phyloP scores from a whole-genome alignment of 2,329 filamentous ascomycete genomes.

The Aspergillus sclerotialis region DNA sequence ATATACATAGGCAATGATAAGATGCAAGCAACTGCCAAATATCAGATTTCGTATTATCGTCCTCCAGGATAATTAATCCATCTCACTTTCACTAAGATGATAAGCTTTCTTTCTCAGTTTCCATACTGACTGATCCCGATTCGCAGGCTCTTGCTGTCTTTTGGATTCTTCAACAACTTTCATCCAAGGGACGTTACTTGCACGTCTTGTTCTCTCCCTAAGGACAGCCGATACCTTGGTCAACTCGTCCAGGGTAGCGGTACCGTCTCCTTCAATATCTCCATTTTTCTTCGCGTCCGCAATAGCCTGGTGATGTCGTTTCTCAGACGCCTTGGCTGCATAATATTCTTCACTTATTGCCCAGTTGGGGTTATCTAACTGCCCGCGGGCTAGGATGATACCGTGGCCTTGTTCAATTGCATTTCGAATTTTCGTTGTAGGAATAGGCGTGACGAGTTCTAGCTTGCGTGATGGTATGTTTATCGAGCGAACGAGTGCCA shows the following conservation, averaged over 20 bases:
- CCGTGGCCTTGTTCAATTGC: slow-evolving; percentile 28
- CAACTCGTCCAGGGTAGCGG: slow-evolving; percentile 9
- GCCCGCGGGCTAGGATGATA: slow-evolving; percentile 44
- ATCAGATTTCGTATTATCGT: no score
- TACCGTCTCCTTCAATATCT: slow-evolving; percentile 3
- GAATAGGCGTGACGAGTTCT: slow-evolving; percentile 45
- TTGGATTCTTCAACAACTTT: slow-evolving; percentile 29
- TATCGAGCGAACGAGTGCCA: slow-evolving; percentile 40
- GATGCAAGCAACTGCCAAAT: no score
- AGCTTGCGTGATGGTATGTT: slow-evolving; percentile 32
- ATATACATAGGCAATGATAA: no score
- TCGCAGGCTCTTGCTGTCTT: slow-evolving; percentile 18
- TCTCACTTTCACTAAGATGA: slow-evolving; percentile 31
- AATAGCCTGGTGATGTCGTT: slow-evolving; percentile 20
- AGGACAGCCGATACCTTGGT: slow-evolving; percentile 18
- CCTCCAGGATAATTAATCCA: slow-evolving; percentile 23
- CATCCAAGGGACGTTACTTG: slow-evolving; percentile 36
- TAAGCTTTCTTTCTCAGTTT: slow-evolving; percentile 34
- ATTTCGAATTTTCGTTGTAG: slow-evolving; percentile 19
- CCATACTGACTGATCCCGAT: slow-evolving; percentile 28
- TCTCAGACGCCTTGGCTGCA: slow-evolving; percentile 30
- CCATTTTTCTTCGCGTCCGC: slow-evolving; percentile 14
- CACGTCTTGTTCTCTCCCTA: slow-evolving; percentile 27
- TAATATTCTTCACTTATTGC: slow-evolving; percentile 38
- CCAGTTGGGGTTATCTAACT: slow-evolving; percentile 40